Percentiles rank a stretch among this genome's conserved stretches.
These are phyloP conservation scores for Prunus yedoensis DNA, from an alignment of 331 rosid genomes.

Conservation along the genomic window DNA sequence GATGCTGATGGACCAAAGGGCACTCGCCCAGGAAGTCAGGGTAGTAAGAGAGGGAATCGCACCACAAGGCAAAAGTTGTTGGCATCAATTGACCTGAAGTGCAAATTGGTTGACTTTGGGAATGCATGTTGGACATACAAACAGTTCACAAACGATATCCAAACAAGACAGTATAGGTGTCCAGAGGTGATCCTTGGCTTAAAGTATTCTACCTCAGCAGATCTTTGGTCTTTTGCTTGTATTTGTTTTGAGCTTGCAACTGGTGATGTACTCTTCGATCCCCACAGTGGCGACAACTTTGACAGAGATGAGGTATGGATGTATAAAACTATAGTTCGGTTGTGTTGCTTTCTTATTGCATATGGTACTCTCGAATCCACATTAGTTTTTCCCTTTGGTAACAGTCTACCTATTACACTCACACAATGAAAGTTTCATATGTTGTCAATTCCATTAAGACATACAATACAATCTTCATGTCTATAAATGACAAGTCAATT, in stretches of 20 bases:
- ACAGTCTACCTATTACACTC: not conserved
- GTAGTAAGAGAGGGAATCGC: constrained; percentile 63
- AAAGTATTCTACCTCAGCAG: constrained; percentile 85
- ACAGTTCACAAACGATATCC: constrained; percentile 93
- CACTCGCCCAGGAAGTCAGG: constrained; percentile 36
- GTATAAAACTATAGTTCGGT: not conserved
- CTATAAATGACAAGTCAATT: not conserved
- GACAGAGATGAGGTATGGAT: constrained; percentile 92
- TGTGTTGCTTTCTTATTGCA: not conserved
- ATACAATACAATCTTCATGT: not conserved
- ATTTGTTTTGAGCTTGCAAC: constrained; percentile 96
- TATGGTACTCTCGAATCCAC: not conserved
- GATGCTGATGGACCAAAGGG: constrained; percentile 54
- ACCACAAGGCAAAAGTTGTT: constrained; percentile 66
- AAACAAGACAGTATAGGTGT: constrained; percentile 93
- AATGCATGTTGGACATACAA: constrained; percentile 98
- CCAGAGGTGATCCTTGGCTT: constrained; percentile 97
- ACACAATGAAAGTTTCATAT: not conserved
- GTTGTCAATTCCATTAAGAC: not conserved
- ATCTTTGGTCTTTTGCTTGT: too few relatives aligned
- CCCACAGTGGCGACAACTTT: constrained; percentile 91
- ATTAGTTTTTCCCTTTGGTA: not conserved
- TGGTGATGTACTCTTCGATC: constrained; percentile 96
- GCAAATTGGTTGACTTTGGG: constrained; percentile 97
- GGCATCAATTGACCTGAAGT: constrained; percentile 66